Percentiles rank a stretch among this genome's conserved stretches.
Conservation (phyloP, 192 early-diverging fungal genomes). For the Coemansia sp. region DNA sequence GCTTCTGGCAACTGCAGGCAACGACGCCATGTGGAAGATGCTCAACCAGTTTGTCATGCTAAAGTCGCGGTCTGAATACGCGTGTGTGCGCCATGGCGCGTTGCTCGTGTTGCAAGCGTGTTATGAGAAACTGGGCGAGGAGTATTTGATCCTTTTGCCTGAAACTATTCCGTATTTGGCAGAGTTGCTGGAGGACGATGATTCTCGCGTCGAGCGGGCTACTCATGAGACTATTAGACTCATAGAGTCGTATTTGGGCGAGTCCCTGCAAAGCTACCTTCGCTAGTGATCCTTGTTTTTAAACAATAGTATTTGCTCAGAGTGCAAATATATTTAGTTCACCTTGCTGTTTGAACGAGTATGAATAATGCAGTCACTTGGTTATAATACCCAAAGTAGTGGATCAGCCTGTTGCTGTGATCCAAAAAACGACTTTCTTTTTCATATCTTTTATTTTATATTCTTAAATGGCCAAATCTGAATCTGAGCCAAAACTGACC, state of each 20-base stretch:
- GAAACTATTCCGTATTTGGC: constrained; percentile 94
- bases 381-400: too few species aligned
- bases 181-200: constrained; percentile 94
- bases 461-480: constrained; percentile 8
- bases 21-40: constrained; percentile 84
- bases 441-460: background rate
- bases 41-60: constrained; percentile 81
- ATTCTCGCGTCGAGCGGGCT: constrained; percentile 75
- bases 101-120: constrained; percentile 74
- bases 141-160: constrained; percentile 85
- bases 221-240: constrained; percentile 78
- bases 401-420: background rate
- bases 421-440: background rate
- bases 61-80: constrained; percentile 71
- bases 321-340: too few species aligned
- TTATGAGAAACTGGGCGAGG: constrained; percentile 88
- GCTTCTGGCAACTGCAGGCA: constrained; percentile 72
- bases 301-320: background rate
- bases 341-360: too few species aligned
- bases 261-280: constrained; percentile 84
- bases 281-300: constrained; percentile 47
- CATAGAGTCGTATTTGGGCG: constrained; percentile 90
- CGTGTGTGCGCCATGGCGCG: constrained; percentile 69
- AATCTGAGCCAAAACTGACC: constrained; percentile 12
- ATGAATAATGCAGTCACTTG: background rate